Base-by-base conservation (phyloP, 1,139 yeast genomes). In the Nakaseomyces glabratus region DNA sequence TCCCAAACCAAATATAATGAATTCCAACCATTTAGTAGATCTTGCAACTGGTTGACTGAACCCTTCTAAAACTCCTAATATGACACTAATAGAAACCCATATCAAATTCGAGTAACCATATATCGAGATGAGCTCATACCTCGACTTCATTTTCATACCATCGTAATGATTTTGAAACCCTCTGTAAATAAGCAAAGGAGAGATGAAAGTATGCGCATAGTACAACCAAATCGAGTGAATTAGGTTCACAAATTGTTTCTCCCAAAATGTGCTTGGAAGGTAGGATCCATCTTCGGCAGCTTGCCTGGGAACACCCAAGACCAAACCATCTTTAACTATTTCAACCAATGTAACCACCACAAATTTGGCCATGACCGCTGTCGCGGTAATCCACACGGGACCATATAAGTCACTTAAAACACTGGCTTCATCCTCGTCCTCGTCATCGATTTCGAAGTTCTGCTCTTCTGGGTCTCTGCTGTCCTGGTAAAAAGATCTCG, bases 341-440 rank as follows among this genome's bases (percentile, higher is more conserved):
- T 31, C 33, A n/a, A 44, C 38, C n/a, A 50, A 36, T 6, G 49
- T 43, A 12, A 40, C 43, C 6, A 45, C 41, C 4, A 48, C 33
- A 35, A 49, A 51, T 28, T 46, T 46, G 5, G 48, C 40, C 38
- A 49, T 36, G 6, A 48, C 42, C 15, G 46, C 49, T 3, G 49
- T 40, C 8, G 50, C 48, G 4, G 55, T 49, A 16, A 53, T 42
- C 60, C 60, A 55, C 4, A 49, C 42, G 2, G 58, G 44, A 10
- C 56, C 55, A 36, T 51, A 55, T 19, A 55, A 33, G 35, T 54
- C 60, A 11, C 41, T 38, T 9, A 26, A 15, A 14, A 26, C 15
- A 26, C 5, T 26, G 5, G 13, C 30, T 4, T 26, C 30, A 14
- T 33, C 43, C 16, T 36, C 31, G n/a, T 29, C 38, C 8, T 28